Percentiles rank a stretch among this genome's conserved stretches.
Conservation (phyloP, 1,284 basidiomycete genomes). For the Fomes fomentarius region DNA sequence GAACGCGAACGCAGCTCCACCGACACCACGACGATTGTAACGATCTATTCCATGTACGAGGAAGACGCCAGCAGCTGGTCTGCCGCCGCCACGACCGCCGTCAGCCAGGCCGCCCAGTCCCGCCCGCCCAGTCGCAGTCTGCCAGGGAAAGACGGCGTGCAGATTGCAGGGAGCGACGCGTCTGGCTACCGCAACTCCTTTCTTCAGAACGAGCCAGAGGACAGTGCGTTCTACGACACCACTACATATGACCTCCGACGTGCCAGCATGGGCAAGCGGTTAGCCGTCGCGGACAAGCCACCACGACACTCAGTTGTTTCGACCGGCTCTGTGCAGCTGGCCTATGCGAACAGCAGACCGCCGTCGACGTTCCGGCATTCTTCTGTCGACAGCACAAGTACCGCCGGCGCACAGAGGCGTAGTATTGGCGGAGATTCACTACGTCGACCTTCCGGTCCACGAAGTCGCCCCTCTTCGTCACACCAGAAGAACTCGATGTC, state of each 20-base stretch:
- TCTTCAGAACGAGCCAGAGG: slow-evolving; percentile 28
- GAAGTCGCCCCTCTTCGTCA: slow-evolving; percentile 18
- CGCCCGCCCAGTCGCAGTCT: slow-evolving; percentile 20
- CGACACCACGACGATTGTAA: slow-evolving; percentile 67
- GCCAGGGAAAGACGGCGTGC: slow-evolving; percentile 31
- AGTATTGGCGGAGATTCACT: slow-evolving; percentile 20
- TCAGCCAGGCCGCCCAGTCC: slow-evolving; percentile 29
- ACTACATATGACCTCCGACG: slow-evolving; percentile 29
- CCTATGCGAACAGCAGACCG: slow-evolving; percentile 34
- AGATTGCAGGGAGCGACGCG: slow-evolving; percentile 21
- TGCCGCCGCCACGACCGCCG: slow-evolving; percentile 35
- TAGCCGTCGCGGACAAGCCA: slow-evolving; percentile 27
- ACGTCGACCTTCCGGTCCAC: slow-evolving; percentile 17
- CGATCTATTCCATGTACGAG: slow-evolving; percentile 80
- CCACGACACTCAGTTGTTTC: slow-evolving; percentile 31
- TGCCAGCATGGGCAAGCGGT: slow-evolving; percentile 26
- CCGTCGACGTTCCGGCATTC: slow-evolving; percentile 25
- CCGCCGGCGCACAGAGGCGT: slow-evolving; percentile 20
- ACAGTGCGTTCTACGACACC: slow-evolving; percentile 37
- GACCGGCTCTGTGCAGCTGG: slow-evolving; percentile 33
- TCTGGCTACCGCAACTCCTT: slow-evolving; percentile 30
- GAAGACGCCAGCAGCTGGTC: slow-evolving; percentile 46
- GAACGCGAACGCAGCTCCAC: slow-evolving; percentile 45
- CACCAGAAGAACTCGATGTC: slow-evolving; percentile 12
- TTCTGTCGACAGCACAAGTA: slow-evolving; percentile 19